Base-by-base conservation (phyloP, 2,329 filamentous ascomycete species). In the Epichloe bromicola region DNA sequence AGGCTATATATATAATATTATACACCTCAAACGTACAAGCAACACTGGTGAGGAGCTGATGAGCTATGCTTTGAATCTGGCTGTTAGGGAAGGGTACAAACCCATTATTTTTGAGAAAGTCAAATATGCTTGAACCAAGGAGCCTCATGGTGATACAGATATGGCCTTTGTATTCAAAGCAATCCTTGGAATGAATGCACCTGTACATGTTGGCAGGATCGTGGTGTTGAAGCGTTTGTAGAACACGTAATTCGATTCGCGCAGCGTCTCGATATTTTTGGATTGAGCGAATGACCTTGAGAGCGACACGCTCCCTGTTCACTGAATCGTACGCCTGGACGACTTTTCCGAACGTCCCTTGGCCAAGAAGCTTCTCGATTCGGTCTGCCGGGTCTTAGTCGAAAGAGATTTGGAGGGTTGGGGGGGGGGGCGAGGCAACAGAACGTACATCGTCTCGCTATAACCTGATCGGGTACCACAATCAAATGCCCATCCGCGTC, bases 1-100 rank as follows among this genome's bases (percentile, higher is more conserved):
- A 1, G 2, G 26, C 26, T 26, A 26, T 10, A 30, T 4, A 30
- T 30, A 11, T 10, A 4, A 11, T 10, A 30, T 30, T 30, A 30
- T 30, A 30, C 30, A 30, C 4, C 14, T 26, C 7, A 26, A 26
- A 81, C 88, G 75, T 72, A 95, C 88, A 98, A 52, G 93, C 93
- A 61, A 98, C 94, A 62, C 91, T 97, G n/a, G 91, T 97, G 55
- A 98, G 86, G 15, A 98, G 74, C 65, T 98, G 93, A 47, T 91
- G 82, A 45, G 93, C 93, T 74, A 98, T 97, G 65, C 81, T 91
- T 67, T 97, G 93, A 53, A 98, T 98, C 68, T 98, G 93, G 58
- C 89, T 96, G 74, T 94, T 97, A 11, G 93, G 93, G 63, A 98
- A 98, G 1, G 93, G 93, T 17, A 95, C 89, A 63, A 98, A 98